Conservation (phyloP, 2,329 filamentous ascomycete genomes). For the Sordariomycetes sp. region DNA sequence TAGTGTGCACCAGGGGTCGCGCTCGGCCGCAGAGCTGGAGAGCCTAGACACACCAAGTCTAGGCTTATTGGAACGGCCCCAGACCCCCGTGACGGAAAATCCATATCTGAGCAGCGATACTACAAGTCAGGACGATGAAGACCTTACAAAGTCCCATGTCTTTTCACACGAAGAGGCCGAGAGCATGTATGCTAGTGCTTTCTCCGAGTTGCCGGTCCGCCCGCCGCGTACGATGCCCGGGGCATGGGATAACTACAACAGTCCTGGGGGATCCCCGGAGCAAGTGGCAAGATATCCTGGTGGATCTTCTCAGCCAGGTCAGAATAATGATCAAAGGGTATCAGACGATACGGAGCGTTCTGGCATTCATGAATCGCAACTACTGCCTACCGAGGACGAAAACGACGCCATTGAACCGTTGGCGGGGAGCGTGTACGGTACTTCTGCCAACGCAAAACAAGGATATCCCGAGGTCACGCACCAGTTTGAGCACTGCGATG, state of each 20-base stretch:
- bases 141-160: conserved; percentile 51
- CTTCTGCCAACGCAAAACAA: not conserved
- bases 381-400: not conserved
- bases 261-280: not conserved
- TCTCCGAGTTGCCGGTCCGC: conserved; percentile 23
- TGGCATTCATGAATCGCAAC: not conserved
- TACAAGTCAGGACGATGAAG: conserved; percentile 22
- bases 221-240: conserved; percentile 30
- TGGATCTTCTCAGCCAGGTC: too few relatives aligned
- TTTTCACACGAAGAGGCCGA: conserved; percentile 72
- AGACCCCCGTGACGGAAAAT: not conserved
- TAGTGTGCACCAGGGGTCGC: not conserved
- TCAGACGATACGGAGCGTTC: not conserved
- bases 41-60: not conserved
- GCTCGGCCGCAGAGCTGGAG: not conserved
- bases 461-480: not conserved
- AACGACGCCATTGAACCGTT: not conserved
- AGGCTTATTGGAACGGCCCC: not conserved
- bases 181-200: conserved; percentile 76
- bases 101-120: not conserved
- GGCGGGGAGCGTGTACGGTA: not conserved
- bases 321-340: not conserved
- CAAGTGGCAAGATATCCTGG: not conserved
- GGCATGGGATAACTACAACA: conserved; percentile 27
- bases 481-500: not conserved